A percentile compares a stretch with the other conserved stretches of the same genome.
Evolutionary conservation across 768 basidiomycete genomes (phyloP).

Genomic region (Podaxis sp.): DNA sequence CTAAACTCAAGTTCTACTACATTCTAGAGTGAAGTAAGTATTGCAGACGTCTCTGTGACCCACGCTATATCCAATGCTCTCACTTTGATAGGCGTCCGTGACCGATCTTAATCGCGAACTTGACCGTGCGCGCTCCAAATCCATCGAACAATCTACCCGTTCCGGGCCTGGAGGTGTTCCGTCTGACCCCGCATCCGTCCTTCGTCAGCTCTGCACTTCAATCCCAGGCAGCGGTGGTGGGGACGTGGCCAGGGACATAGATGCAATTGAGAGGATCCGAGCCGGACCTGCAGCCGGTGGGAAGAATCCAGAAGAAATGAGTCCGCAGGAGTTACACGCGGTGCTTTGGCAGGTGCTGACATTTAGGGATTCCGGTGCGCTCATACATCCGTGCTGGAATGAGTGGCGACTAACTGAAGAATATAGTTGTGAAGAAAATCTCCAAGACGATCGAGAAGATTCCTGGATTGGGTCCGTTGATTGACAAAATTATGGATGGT

Average conservation of each 20-base stretch:
- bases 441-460: slow-evolving; percentile 79
- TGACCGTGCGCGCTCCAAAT: slow-evolving; percentile 59
- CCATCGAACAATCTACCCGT: slow-evolving; percentile 22
- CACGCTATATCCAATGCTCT: not conserved
- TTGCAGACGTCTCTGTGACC: not conserved
- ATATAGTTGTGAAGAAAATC: slow-evolving; percentile 70
- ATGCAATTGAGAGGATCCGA: slow-evolving; percentile 65
- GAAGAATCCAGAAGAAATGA: slow-evolving; percentile 77
- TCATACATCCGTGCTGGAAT: not conserved
- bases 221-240: slow-evolving; percentile 58
- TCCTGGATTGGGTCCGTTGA: slow-evolving; percentile 67
- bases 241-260: slow-evolving; percentile 72
- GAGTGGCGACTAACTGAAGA: not conserved
- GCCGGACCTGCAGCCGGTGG: slow-evolving; percentile 56
- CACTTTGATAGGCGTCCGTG: slow-evolving; percentile 66
- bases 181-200: slow-evolving; percentile 36
- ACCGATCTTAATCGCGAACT: slow-evolving; percentile 81
- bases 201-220: slow-evolving; percentile 57
- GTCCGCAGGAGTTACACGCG: slow-evolving; percentile 80
- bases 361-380: slow-evolving; percentile 74
- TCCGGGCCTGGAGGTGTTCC: slow-evolving; percentile 29
- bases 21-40: slow-evolving; percentile 29
- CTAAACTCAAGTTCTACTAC: not conserved
- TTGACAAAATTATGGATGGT: slow-evolving; percentile 76
- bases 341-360: slow-evolving; percentile 82